A percentile compares a stretch with the other conserved stretches of the same genome.
Conservation (phyloP, 2,329 filamentous ascomycete genomes). For the Arthrinium puccinioides region DNA sequence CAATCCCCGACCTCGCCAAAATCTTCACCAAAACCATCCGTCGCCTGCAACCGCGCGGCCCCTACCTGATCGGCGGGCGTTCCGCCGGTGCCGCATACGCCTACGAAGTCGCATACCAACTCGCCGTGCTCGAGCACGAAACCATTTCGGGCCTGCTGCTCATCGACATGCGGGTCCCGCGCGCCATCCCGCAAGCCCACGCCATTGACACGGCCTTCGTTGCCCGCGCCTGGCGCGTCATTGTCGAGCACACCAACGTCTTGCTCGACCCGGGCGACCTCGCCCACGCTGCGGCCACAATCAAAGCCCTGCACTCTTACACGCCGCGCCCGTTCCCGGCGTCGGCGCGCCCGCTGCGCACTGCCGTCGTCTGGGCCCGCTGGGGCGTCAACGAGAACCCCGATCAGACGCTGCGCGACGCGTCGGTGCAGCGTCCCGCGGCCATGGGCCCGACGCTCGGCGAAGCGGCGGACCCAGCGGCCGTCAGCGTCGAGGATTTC, state of each 20-base stretch:
- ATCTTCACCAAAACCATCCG: slow-evolving; percentile 35
- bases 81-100: slow-evolving; percentile 45
- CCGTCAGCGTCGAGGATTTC: not conserved
- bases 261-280: slow-evolving; percentile 1
- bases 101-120: slow-evolving; percentile 32
- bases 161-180: slow-evolving; percentile 22
- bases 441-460: slow-evolving; percentile 1
- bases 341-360: not conserved
- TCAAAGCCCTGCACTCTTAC: slow-evolving; percentile 1
- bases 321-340: slow-evolving; percentile 1
- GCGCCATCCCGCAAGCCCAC: not conserved
- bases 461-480: not conserved
- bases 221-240: not conserved
- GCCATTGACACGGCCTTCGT: not conserved
- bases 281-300: not conserved
- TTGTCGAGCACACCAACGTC: slow-evolving; percentile 1
- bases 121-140: slow-evolving; percentile 25
- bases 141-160: slow-evolving; percentile 29
- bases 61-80: slow-evolving; percentile 45
- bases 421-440: not conserved
- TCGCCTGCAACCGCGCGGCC: slow-evolving; percentile 36
- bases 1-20: slow-evolving; percentile 16
- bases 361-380: not conserved
- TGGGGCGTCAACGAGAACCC: slow-evolving; percentile 3
- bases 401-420: not conserved